Evolutionary conservation across 1,284 basidiomycete species (phyloP), one percentile per base, ranked within the genome.

Genomic region (Agroathelia rolfsii): DNA sequence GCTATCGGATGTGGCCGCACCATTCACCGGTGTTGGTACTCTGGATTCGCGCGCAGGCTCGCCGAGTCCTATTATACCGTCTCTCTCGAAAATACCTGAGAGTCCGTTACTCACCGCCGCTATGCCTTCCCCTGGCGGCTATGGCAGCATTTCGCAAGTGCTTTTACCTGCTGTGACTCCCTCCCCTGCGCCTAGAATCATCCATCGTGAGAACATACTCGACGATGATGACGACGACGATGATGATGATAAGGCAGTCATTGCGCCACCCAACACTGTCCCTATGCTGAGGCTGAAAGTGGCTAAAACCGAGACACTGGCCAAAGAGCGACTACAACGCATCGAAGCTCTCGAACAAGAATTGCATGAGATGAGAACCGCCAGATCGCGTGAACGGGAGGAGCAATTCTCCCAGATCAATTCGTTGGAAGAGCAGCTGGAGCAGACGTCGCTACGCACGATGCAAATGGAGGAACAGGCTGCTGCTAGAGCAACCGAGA

Each of bases 81-180:
- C 63, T 27, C 58, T 61, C 12, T 48, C 73, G 15, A 73, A 77
- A 30, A 56, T 76, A 12, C 76, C 76, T 2, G 76, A 77, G 41
- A 83, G 79, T 40, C 81, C 81, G 5, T 70, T 63, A 40, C 56
- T 83, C n/a, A 79, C 76, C 44, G 61, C 70, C 4, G n/a, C n/a
- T n/a, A 47, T 83, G 30, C 76, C 72, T 34, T 81, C 81, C 8
- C 81, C 81, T 3, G 67, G 66, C 9, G 76, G 70, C 7, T 85
- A 71, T 48, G 76, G 73, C 27, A 81, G 80, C 7, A 85, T 85
- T 28, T 85, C 81, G 1, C 82, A 83, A 38, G 73, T 84, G 17
- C 63, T 85, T 9, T 59, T 85, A 12, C 82, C 81, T 0, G 76
- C 79, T 24, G 76, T 79, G 19, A 83, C 81, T 0, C 81, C 80